Base-by-base conservation (phyloP, 371 early-diverging fungal genomes). In the Sanchytrium tribonematis region DNA sequence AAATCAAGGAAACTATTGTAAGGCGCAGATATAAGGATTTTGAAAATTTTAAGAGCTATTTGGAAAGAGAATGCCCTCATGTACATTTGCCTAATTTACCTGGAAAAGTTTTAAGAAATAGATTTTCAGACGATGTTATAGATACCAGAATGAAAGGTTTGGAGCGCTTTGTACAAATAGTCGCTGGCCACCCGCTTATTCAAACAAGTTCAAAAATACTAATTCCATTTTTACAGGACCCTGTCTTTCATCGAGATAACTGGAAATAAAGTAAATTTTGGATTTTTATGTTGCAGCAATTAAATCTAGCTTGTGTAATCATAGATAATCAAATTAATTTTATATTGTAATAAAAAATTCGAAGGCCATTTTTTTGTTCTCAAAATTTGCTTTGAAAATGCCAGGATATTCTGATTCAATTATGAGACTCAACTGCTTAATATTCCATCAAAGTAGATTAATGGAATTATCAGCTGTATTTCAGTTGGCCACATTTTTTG, bases 11-110 rank as follows among this genome's bases (percentile, higher is more conserved):
- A 28, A 90, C 90, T 1, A 75, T 80, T 28, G 95, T 95, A 30
- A 84, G 95, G 31, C 80, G 97, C 74, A 83, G 97, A 69, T 97
- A 94, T 79, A 88, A 89, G 75, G 97, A 97, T 74, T 97, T 95
- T 76, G 97, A 94, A 77, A 95, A 94, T 95, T 89, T 94, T 78
- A 79, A 90, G 69, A 92, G 93, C 75, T 86, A 86, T 29, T 80
- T 97, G 71, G 93, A 93, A 77, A 81, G 89, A 28, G 95, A 97
- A 75, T n/a, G 69, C 30, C 78, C 82, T 68, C 83, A 90, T 72
- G 97, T 97, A 69, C 93, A 90, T 75, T 89, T 97, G 32, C 97
- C 97, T 66, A 82, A 86, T 30, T 81, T 97, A 48, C 97, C 97
- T 5, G 94, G 94, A 66, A 97, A 97, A 77, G 93, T 94, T 30